A percentile compares a stretch with the other conserved stretches of the same genome.
Evolutionary conservation across 176 grass and related monocot genomes (phyloP).

Genomic region (bread wheat (Triticum aestivum)): DNA sequence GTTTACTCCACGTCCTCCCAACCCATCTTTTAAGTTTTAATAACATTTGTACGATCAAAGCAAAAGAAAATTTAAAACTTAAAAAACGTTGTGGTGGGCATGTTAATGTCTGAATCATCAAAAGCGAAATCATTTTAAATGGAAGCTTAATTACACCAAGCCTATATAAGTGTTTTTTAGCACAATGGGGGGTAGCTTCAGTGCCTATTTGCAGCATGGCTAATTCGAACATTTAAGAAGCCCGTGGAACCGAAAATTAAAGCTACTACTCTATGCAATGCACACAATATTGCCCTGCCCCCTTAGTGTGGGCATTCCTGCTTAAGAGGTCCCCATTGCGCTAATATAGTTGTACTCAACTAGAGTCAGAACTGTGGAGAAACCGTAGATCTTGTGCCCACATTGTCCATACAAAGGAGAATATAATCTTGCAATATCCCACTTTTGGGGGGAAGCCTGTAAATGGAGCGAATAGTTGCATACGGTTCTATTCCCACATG

Average conservation of each 20-base stretch:
- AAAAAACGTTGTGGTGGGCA: not conserved
- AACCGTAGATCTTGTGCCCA: conserved; percentile 21
- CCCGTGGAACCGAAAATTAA: not conserved
- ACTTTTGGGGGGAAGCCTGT: not conserved
- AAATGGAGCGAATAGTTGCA: conserved; percentile 23
- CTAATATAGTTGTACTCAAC: not conserved
- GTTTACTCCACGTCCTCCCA: too few species aligned
- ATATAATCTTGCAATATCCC: conserved; percentile 27
- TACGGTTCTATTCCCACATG: conserved; percentile 19
- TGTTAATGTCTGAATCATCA: not conserved
- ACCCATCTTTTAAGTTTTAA: too few species aligned
- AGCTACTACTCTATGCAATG: not conserved
- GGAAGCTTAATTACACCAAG: not conserved
- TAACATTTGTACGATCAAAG: too few species aligned
- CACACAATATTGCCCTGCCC: not conserved
- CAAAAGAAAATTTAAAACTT: too few species aligned
- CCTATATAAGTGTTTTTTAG: not conserved
- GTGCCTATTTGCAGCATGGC: not conserved
- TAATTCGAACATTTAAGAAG: not conserved
- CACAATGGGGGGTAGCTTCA: not conserved
- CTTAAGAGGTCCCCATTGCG: not conserved
- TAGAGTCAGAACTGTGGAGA: conserved; percentile 29
- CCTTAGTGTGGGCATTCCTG: not conserved
- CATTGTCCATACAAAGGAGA: conserved; percentile 24
- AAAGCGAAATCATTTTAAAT: not conserved